phyloP scores from a whole-genome alignment of 352 stramenopile species.

The Phytophthora megakarya region DNA sequence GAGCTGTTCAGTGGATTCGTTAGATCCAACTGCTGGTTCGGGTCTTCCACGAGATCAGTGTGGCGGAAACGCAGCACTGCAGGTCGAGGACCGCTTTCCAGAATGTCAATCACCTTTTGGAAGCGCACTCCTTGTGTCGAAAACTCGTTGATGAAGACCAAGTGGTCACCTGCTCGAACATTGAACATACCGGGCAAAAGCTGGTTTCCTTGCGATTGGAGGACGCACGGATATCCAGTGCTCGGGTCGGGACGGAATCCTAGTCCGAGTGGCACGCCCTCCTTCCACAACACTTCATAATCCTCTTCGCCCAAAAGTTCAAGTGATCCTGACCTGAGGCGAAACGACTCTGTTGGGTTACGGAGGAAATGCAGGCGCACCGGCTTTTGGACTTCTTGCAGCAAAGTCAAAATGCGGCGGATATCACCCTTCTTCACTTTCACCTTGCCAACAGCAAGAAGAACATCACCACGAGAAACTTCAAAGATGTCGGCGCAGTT shows the following conservation, averaged over 20 bases:
- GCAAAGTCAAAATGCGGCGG: slow-evolving; percentile 69
- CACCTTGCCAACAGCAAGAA: slow-evolving; percentile 77
- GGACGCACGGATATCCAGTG: slow-evolving; percentile 75
- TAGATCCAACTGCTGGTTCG: slow-evolving; percentile 34
- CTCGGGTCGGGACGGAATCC: slow-evolving; percentile 82
- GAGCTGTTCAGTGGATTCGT: slow-evolving; percentile 26
- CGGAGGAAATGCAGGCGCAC: slow-evolving; percentile 77
- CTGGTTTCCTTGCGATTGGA: slow-evolving; percentile 81
- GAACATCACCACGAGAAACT: slow-evolving; percentile 78
- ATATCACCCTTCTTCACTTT: slow-evolving; percentile 85
- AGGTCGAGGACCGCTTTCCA: slow-evolving; percentile 77
- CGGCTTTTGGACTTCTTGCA: slow-evolving; percentile 85
- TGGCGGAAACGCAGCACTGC: slow-evolving; percentile 86
- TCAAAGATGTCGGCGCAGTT: slow-evolving; percentile 88
- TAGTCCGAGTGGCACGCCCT: slow-evolving; percentile 82
- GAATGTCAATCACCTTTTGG: slow-evolving; percentile 87
- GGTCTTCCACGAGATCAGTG: slow-evolving; percentile 71
- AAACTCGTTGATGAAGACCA: slow-evolving; percentile 90
- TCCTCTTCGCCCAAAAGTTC: slow-evolving; percentile 84
- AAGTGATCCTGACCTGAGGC: slow-evolving; percentile 67
- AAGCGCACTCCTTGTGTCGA: slow-evolving; percentile 81
- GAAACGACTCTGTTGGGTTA: slow-evolving; percentile 74
- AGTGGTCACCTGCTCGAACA: slow-evolving; percentile 74
- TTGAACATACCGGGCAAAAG: slow-evolving; percentile 86
- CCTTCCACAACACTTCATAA: slow-evolving; percentile 87